Conservation (phyloP, 2,329 filamentous ascomycete genomes). For the Aspergillus tubingensis region DNA sequence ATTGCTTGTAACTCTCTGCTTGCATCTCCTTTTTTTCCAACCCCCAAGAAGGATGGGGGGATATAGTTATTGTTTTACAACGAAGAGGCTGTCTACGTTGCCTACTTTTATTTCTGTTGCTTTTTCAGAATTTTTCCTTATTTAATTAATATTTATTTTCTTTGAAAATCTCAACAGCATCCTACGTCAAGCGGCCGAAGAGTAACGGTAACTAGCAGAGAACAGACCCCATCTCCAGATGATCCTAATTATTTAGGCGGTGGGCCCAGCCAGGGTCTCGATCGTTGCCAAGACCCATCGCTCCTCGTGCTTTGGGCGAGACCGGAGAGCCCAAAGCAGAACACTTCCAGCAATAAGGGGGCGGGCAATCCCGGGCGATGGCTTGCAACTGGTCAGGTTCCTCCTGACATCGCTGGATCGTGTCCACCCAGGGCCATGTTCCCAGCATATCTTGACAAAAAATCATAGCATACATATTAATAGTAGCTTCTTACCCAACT, state of each 20-base stretch:
- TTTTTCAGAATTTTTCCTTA: no score
- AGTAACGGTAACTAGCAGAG: background rate
- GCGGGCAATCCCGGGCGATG: slow-evolving; percentile 1
- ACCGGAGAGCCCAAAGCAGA: background rate
- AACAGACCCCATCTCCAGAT: background rate
- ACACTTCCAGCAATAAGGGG: background rate
- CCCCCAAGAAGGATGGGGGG: background rate
- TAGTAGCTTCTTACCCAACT: background rate
- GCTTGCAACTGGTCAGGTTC: slow-evolving; percentile 5
- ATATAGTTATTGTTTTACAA: no score
- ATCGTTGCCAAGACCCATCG: slow-evolving; percentile 19
- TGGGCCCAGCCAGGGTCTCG: slow-evolving; percentile 22
- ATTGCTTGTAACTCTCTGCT: background rate
- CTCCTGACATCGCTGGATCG: background rate
- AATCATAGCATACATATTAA: background rate
- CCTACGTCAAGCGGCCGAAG: background rate
- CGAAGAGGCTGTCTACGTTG: no score
- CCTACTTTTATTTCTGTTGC: no score
- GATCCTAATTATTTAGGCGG: slow-evolving; percentile 14
- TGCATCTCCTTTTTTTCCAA: background rate
- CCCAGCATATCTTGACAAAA: no score
- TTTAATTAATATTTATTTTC: no score
- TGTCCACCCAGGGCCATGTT: no score
- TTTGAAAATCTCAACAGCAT: no score
- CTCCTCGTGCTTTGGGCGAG: slow-evolving; percentile 9